Evolutionary conservation across 345 rosid genomes (phyloP).

Genomic region (Geranium brycei): DNA sequence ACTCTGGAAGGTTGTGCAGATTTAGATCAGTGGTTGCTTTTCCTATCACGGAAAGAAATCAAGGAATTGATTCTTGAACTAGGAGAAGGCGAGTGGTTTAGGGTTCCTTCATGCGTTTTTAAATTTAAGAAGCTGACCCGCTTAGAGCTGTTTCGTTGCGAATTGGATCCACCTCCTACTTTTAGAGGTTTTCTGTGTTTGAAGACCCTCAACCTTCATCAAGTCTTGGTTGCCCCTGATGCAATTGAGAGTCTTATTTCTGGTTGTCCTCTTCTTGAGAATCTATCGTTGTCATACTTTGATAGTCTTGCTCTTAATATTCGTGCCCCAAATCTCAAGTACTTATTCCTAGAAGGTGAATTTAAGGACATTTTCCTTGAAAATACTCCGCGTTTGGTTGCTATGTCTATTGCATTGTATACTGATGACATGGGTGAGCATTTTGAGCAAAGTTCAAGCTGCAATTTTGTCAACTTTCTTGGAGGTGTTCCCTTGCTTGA

Average conservation of each 20-base stretch:
- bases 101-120: conserved; percentile 69
- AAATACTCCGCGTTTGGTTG: conserved; percentile 55
- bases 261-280: conserved; percentile 71
- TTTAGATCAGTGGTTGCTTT: conserved; percentile 87
- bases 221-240: conserved; percentile 61
- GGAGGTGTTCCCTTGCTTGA: conserved; percentile 69
- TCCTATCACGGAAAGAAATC: conserved; percentile 61
- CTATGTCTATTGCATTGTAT: conserved; percentile 69
- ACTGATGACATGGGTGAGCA: conserved; percentile 62
- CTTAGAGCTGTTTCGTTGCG: conserved; percentile 68
- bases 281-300: conserved; percentile 56
- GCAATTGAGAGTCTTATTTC: conserved; percentile 66
- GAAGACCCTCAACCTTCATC: conserved; percentile 62
- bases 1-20: conserved; percentile 53
- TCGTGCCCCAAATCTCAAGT: conserved; percentile 66
- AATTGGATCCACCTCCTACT: conserved; percentile 52
- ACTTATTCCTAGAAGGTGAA: conserved; percentile 78
- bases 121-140: conserved; percentile 43
- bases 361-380: conserved; percentile 65
- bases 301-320: conserved; percentile 62
- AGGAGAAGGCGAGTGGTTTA: conserved; percentile 79
- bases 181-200: conserved; percentile 64
- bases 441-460: conserved; percentile 65
- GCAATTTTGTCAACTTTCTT: conserved; percentile 71
- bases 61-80: conserved; percentile 62